phyloP scores from a whole-genome alignment of 257 asterid species.

The Nicotiana attenuata region DNA sequence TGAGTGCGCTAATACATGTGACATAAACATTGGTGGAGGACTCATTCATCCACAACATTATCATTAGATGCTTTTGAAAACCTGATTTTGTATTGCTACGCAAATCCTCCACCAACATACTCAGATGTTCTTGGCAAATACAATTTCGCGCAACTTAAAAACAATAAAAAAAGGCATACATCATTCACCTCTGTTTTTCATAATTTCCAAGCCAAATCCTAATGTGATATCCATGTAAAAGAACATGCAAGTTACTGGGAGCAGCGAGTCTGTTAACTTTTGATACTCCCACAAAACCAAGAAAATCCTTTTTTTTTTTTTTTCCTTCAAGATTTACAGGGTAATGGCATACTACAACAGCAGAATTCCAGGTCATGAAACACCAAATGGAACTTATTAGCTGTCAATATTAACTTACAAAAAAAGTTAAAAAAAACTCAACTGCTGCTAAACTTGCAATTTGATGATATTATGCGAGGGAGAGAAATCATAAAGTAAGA shows the following conservation, averaged over 20 bases:
- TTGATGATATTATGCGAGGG: neutral
- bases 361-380: neutral
- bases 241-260: neutral
- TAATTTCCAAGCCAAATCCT: neutral
- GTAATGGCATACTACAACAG: neutral
- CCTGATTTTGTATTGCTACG: neutral
- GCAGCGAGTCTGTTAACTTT: neutral
- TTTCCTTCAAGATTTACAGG: neutral
- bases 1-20: too few relatives aligned
- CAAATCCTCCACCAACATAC: neutral
- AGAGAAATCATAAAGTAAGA: neutral
- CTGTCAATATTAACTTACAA: neutral
- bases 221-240: neutral
- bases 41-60: neutral
- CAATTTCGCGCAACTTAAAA: too few relatives aligned
- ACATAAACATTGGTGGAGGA: neutral
- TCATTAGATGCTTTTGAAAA: neutral
- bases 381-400: neutral
- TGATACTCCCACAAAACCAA: neutral
- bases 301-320: neutral
- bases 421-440: neutral
- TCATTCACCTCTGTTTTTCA: neutral
- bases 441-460: conserved; percentile 1
- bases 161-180: neutral
- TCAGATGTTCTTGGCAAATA: too few relatives aligned